Evolutionary conservation across 805 yeast genomes (phyloP).

Genomic region (Metschnikowia shivogae): DNA sequence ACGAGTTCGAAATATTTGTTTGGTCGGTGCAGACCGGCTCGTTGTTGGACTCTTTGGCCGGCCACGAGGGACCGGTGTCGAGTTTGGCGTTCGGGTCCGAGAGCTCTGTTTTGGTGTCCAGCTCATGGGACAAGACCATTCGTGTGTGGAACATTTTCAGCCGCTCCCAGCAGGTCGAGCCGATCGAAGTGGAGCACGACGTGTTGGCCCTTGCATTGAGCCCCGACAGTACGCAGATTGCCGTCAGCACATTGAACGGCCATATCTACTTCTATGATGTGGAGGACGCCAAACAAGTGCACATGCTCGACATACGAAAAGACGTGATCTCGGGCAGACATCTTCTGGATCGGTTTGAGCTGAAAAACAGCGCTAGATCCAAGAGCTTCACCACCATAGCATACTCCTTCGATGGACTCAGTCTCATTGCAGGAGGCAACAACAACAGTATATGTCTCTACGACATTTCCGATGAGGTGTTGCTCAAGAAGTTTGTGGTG

Average conservation of each 20-base stretch:
- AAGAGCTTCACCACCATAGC: slow-evolving; percentile 76
- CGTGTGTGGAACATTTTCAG: slow-evolving; percentile 91
- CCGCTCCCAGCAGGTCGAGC: slow-evolving; percentile 84
- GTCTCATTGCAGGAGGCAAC: slow-evolving; percentile 89
- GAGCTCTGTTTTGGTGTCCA: slow-evolving; percentile 73
- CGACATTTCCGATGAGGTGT: slow-evolving; percentile 83
- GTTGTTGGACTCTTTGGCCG: slow-evolving; percentile 78
- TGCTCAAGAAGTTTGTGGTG: slow-evolving; percentile 75
- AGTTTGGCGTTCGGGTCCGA: slow-evolving; percentile 81
- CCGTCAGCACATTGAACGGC: slow-evolving; percentile 86
- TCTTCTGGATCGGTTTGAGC: slow-evolving; percentile 72
- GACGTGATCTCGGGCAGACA: slow-evolving; percentile 89
- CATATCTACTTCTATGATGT: slow-evolving; percentile 80
- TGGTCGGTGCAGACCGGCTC: slow-evolving; percentile 98
- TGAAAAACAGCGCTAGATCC: slow-evolving; percentile 78
- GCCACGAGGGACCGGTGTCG: slow-evolving; percentile 95
- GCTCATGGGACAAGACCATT: slow-evolving; percentile 95
- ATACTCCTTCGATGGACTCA: slow-evolving; percentile 86
- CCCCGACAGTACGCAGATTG: slow-evolving; percentile 90
- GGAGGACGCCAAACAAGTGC: slow-evolving; percentile 73
- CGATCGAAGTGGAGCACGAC: slow-evolving; percentile 79
- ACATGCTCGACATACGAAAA: slow-evolving; percentile 77
- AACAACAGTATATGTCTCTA: slow-evolving; percentile 88
- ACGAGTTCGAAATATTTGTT: slow-evolving; percentile 83
- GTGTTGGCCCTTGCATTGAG: slow-evolving; percentile 78